These are phyloP conservation scores for Euphorbia pulcherrima DNA, from an alignment of 345 rosid species.

Conservation along the genomic window DNA sequence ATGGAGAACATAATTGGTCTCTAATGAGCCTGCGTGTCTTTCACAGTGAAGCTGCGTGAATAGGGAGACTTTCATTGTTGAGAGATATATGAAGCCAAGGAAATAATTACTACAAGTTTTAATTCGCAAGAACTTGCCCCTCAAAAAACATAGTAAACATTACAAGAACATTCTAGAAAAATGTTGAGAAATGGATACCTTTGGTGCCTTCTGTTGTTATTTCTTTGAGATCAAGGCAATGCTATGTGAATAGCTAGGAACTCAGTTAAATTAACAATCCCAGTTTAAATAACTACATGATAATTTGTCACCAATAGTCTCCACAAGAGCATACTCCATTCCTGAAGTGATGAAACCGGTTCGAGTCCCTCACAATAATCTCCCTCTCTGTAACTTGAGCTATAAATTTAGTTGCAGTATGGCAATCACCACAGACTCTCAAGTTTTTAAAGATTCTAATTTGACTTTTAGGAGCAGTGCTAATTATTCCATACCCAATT, in stretches of 20 bases:
- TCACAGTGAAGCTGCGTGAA: background rate
- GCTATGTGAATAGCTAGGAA: background rate
- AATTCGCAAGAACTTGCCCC: no score
- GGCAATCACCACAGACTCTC: conserved; percentile 13
- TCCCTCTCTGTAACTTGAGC: conserved; percentile 8
- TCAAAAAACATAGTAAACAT: no score
- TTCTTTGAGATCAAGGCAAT: background rate
- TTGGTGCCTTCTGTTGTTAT: background rate
- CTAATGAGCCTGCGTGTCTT: background rate
- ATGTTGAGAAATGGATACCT: background rate
- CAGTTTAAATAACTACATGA: background rate
- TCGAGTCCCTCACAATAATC: conserved; percentile 11
- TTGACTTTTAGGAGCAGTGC: background rate
- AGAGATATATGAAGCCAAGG: no score
- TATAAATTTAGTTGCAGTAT: conserved; percentile 9
- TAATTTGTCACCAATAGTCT: conserved; percentile 5
- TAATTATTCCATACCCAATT: conserved; percentile 7
- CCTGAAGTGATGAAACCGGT: conserved; percentile 13
- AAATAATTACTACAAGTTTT: no score
- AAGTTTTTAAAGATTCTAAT: conserved; percentile 10
- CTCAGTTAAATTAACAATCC: background rate
- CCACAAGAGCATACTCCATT: conserved; percentile 9
- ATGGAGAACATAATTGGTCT: no score
- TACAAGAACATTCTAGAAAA: no score
- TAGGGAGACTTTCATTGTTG: no score